Evolutionary conservation across 2,329 filamentous ascomycete genomes (phyloP).

Genomic region (Plectosphaerella plurivora): DNA sequence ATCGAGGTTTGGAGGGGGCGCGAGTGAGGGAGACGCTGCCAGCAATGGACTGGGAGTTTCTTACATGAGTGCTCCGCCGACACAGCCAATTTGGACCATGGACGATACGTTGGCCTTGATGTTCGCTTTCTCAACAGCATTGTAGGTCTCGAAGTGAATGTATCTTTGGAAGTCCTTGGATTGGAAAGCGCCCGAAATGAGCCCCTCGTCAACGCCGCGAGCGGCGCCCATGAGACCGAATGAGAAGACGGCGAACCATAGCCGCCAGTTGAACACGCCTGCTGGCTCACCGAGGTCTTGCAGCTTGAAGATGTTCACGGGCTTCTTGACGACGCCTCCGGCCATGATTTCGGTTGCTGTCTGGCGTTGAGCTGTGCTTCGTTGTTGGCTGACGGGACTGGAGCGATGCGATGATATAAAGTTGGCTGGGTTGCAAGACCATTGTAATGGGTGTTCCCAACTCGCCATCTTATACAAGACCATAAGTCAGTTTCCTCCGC

Average conservation of each 20-base stretch:
- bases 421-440: neutral
- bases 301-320: conserved; percentile 48
- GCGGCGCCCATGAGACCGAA: conserved; percentile 65
- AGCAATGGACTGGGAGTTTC: neutral
- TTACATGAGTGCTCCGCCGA: conserved; percentile 52
- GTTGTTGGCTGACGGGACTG: no score
- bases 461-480: no score
- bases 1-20: neutral
- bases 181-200: conserved; percentile 60
- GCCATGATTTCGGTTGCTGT: conserved; percentile 19
- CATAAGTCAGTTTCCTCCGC: no score
- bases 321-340: conserved; percentile 27
- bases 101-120: conserved; percentile 64
- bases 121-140: conserved; percentile 46
- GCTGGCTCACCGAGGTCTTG: conserved; percentile 54
- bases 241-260: conserved; percentile 63
- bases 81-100: conserved; percentile 68
- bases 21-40: neutral
- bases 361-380: neutral
- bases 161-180: conserved; percentile 51
- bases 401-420: no score
- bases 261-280: conserved; percentile 62
- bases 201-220: conserved; percentile 51
- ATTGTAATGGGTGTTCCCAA: neutral
- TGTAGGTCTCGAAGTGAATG: conserved; percentile 46